Percentiles rank a stretch among this genome's conserved stretches.
These are phyloP conservation scores for Sicyos baderoa DNA, from an alignment of 306 rosid genomes.

Conservation along the genomic window DNA sequence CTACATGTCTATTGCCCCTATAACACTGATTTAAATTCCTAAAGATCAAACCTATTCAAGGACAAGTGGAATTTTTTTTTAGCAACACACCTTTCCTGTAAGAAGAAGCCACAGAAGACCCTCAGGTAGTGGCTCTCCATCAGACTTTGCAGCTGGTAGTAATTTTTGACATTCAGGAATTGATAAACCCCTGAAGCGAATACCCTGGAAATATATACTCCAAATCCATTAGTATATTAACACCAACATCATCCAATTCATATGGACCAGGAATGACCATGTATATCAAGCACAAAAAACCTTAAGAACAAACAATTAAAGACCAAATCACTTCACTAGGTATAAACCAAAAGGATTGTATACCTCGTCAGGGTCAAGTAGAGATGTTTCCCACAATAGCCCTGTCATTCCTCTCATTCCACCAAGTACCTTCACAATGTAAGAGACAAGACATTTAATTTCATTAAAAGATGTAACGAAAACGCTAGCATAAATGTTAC, in stretches of 20 bases:
- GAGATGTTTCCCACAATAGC: conserved; percentile 85
- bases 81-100: conserved; percentile 69
- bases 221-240: conserved; percentile 6
- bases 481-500: conserved; percentile 3
- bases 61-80: not conserved
- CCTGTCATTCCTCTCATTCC: conserved; percentile 99
- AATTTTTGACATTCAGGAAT: conserved; percentile 87
- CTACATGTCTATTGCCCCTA: not conserved
- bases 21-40: not conserved
- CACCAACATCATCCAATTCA: conserved; percentile 1
- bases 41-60: too few relatives aligned
- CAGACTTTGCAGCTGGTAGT: conserved; percentile 76
- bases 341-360: conserved; percentile 21
- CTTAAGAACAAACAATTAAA: not conserved
- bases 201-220: conserved; percentile 53
- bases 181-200: conserved; percentile 81
- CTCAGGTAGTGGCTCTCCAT: conserved; percentile 97
- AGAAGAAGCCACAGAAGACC: conserved; percentile 85
- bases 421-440: conserved; percentile 67
- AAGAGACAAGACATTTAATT: not conserved
- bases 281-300: not conserved
- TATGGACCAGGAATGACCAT: not conserved
- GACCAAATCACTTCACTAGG: not conserved
- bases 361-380: conserved; percentile 98
- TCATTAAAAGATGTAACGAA: not conserved